Conservation (phyloP, 768 basidiomycete species). For the Pleurotus pulmonarius region DNA sequence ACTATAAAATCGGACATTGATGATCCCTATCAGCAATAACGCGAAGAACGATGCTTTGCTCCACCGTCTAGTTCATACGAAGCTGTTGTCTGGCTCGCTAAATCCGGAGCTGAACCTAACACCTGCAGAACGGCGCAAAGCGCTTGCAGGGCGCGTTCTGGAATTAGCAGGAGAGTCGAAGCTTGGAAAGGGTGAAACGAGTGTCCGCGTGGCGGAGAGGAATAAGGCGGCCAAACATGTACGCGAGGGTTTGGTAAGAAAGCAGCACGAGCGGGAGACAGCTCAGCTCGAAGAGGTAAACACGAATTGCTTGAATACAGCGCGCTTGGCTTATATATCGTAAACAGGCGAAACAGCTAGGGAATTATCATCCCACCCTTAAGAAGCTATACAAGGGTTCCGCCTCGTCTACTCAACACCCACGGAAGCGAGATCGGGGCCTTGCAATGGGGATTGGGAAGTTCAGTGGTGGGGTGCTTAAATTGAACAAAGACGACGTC, state of each 20-base stretch:
- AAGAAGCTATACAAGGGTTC: conserved; percentile 60
- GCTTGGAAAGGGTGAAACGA: conserved; percentile 71
- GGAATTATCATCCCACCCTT: conserved; percentile 79
- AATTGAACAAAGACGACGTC: conserved; percentile 64
- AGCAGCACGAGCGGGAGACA: conserved; percentile 52
- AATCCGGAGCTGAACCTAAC: conserved; percentile 57
- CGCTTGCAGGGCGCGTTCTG: conserved; percentile 71
- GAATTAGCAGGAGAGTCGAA: conserved; percentile 67
- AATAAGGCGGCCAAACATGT: conserved; percentile 71
- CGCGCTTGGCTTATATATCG: conserved; percentile 2
- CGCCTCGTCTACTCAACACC: conserved; percentile 18
- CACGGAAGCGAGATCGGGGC: conserved; percentile 57
- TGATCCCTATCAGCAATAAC: conserved; percentile 51
- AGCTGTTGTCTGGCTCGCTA: conserved; percentile 71
- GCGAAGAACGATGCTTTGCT: conserved; percentile 74
- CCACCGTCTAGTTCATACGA: conserved; percentile 77
- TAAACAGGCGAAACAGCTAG: conserved; percentile 72
- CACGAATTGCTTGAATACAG: neutral
- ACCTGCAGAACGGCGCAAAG: conserved; percentile 68
- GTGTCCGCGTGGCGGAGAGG: conserved; percentile 57
- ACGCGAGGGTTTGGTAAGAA: conserved; percentile 63
- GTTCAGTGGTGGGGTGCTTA: conserved; percentile 66
- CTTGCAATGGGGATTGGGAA: conserved; percentile 77
- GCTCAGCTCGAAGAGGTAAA: conserved; percentile 67
- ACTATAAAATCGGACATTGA: neutral